Base-by-base conservation (phyloP, 1,284 basidiomycete species). In the Ceratobasidium sp. region DNA sequence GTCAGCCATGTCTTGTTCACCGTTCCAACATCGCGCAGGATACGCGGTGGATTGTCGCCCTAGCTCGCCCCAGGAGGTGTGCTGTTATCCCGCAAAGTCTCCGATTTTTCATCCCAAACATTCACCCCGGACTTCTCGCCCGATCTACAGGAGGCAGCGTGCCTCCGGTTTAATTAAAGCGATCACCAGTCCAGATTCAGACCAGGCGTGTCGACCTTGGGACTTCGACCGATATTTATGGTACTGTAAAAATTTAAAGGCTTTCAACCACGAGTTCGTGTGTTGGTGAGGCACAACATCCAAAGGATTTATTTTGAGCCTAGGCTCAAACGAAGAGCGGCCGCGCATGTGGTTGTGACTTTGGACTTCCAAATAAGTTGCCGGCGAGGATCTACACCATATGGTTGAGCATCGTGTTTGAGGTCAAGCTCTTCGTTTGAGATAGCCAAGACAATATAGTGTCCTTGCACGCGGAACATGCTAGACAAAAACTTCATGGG, bases 31-130 rank as follows among this genome's bases (percentile, higher is more conserved):
- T 43, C 23, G 39, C 28, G 52, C 52, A 16, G 52, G 52, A 32
- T 55, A 55, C 41, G 60, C 65, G 65, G 65, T 69, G 23, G 18
- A 69, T 69, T 69, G 39, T 69, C 65, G 65, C 65, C 5, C 32
- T 18, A 3, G 58, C 21, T 43, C 32, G 32, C 18, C 1, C 18
- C 52, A 32, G 30, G 57, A 26, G 39, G 52, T 55, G 41, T 16
- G 52, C 48, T 69, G 65, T 69, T 69, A 57, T 16, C 36, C 65
- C 65, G 65, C 28, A 57, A 57, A 69, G 65, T 16, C 65, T 43
- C 65, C 65, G 65, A 55, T 26, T 69, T 65, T 65, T 65, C 45
- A 52, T 23, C 62, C 36, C 48, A 53, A 10, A 4, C 21, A 43
- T 18, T 58, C 21, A 10, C 55, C 34, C 32, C 39, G 26, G 26